Conservation (phyloP, 2,329 filamentous ascomycete genomes). For the Fusarium proliferatum region DNA sequence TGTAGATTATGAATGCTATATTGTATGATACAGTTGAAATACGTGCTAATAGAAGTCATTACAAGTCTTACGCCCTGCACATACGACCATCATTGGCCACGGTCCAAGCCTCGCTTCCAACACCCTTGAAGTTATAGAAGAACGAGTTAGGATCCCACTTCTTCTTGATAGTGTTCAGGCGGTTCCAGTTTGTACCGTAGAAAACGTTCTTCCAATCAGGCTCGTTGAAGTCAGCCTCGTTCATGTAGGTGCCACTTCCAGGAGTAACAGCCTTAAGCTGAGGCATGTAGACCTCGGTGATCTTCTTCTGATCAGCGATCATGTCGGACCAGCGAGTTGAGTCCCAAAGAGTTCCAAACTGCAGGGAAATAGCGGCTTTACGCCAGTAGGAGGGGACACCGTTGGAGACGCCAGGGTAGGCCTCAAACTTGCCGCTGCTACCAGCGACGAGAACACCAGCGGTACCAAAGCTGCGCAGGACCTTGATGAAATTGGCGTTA, state of each 20-base stretch:
- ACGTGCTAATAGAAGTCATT: background rate
- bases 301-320: conserved; percentile 46
- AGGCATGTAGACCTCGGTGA: conserved; percentile 45
- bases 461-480: background rate
- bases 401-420: background rate
- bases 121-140: conserved; percentile 60
- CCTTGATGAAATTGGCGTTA: conserved; percentile 1
- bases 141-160: conserved; percentile 60
- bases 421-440: background rate
- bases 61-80: conserved; percentile 17
- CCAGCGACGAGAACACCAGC: background rate
- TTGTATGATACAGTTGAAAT: background rate
- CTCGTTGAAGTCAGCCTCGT: conserved; percentile 62
- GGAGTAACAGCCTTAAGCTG: conserved; percentile 51
- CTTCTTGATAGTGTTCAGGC: conserved; percentile 58
- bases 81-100: conserved; percentile 24
- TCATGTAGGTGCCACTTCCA: conserved; percentile 59
- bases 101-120: conserved; percentile 64
- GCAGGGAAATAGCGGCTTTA: background rate
- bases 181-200: conserved; percentile 59
- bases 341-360: conserved; percentile 37
- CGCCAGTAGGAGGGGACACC: conserved; percentile 1
- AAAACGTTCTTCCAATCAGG: conserved; percentile 57
- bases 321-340: conserved; percentile 45
- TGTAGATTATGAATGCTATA: background rate